Percentiles rank a stretch among this genome's conserved stretches.
These are phyloP conservation scores for Irineochytrium annulatum DNA, from an alignment of 192 early-diverging fungal genomes.

Conservation along the genomic window DNA sequence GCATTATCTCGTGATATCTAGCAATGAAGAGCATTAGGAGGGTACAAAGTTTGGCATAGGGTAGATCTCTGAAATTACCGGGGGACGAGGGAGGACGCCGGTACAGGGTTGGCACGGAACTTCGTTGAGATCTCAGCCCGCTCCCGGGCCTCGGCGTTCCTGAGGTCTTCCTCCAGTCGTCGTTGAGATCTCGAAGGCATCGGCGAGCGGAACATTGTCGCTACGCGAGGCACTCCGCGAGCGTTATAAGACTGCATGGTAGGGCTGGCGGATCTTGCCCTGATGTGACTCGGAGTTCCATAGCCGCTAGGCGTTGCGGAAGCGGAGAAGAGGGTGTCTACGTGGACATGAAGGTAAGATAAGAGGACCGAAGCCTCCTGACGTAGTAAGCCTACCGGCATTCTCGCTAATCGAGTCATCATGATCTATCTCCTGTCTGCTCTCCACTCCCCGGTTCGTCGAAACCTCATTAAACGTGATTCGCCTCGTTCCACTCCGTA, in stretches of 20 bases:
- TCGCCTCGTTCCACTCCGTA: too few relatives aligned
- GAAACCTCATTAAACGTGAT: too few relatives aligned
- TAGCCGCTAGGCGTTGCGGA: conserved; percentile 1
- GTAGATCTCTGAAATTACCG: background rate
- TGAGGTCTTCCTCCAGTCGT: conserved; percentile 6
- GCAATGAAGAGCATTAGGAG: background rate
- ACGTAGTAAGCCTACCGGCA: too few relatives aligned
- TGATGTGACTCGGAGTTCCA: conserved; percentile 4
- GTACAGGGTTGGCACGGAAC: conserved; percentile 1
- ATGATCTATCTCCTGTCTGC: too few relatives aligned
- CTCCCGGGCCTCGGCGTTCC: background rate
- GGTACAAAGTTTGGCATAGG: background rate
- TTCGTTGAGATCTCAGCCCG: background rate
- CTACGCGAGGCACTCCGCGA: background rate
- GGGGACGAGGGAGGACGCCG: conserved; percentile 16
- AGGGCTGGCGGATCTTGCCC: conserved; percentile 3
- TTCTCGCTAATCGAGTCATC: too few relatives aligned
- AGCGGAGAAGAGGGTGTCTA: conserved; percentile 6
- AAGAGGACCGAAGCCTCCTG: too few relatives aligned
- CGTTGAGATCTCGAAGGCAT: conserved; percentile 7
- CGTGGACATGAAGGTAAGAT: too few relatives aligned
- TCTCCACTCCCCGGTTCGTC: too few relatives aligned
- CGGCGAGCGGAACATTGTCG: background rate
- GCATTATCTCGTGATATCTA: conserved; percentile 26
- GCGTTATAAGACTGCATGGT: too few relatives aligned